These are phyloP conservation scores for Tetramitus jugosus DNA, from an alignment of 208 protist genomes.

Conservation along the genomic window DNA sequence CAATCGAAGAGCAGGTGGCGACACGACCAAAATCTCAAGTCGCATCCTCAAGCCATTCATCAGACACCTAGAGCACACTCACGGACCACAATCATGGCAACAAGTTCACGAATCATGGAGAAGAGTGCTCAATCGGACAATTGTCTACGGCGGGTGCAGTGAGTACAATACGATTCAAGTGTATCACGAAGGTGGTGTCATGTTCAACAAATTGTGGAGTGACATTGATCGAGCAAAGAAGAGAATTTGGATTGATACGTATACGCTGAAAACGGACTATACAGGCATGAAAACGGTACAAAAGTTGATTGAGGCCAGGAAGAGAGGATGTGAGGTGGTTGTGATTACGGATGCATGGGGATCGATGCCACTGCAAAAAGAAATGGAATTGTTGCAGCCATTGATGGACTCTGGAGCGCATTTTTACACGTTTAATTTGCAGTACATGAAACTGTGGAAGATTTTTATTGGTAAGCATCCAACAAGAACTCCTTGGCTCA, in stretches of 20 bases:
- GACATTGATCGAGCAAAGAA: conserved; percentile 58
- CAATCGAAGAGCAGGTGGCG: too few species aligned
- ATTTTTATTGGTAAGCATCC: conserved; percentile 48
- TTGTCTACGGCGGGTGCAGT: not conserved
- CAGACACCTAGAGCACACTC: too few species aligned
- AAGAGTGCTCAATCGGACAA: too few species aligned
- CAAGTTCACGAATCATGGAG: too few species aligned
- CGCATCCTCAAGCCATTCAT: too few species aligned
- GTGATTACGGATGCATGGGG: conserved; percentile 76
- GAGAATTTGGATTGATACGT: conserved; percentile 74
- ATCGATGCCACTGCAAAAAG: conserved; percentile 73
- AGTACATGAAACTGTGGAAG: conserved; percentile 57
- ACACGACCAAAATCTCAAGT: too few species aligned
- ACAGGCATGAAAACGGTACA: conserved; percentile 58
- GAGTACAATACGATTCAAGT: conserved; percentile 28
- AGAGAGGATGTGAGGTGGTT: conserved; percentile 60
- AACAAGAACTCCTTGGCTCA: conserved; percentile 63
- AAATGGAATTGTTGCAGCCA: conserved; percentile 51
- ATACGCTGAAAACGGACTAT: conserved; percentile 78
- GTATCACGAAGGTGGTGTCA: conserved; percentile 59
- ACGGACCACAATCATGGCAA: too few species aligned
- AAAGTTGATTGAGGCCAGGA: conserved; percentile 52
- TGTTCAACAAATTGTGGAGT: conserved; percentile 69
- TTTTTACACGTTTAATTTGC: conserved; percentile 63
- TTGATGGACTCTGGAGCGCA: conserved; percentile 40